These are phyloP conservation scores for Haberlea rhodopensis DNA, from an alignment of 257 asterid genomes.

Conservation along the genomic window DNA sequence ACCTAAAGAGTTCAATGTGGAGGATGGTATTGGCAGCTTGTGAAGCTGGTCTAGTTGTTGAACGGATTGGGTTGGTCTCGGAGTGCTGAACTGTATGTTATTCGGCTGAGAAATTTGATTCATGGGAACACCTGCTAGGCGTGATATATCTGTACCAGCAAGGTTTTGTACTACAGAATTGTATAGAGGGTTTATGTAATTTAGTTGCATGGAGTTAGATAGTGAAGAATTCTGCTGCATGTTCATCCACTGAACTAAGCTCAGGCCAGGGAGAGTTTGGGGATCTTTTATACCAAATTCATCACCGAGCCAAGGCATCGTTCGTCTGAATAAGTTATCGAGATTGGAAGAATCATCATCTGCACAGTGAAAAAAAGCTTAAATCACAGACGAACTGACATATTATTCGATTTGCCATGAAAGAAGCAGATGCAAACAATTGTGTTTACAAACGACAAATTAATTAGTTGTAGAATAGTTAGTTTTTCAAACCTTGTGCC, in stretches of 20 bases:
- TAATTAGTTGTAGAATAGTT: neutral
- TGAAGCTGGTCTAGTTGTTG: constrained; percentile 75
- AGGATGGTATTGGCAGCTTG: constrained; percentile 40
- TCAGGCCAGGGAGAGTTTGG: constrained; percentile 69
- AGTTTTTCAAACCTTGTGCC: neutral
- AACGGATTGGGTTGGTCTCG: constrained; percentile 48
- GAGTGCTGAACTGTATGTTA: constrained; percentile 56
- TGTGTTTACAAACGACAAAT: neutral
- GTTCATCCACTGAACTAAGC: constrained; percentile 98
- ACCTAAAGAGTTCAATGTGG: constrained; percentile 48
- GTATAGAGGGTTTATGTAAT: constrained; percentile 49
- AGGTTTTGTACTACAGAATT: constrained; percentile 57
- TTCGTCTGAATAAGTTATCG: constrained; percentile 68
- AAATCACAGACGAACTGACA: neutral
- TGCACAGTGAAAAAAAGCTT: constrained; percentile 34
- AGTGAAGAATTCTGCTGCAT: constrained; percentile 76
- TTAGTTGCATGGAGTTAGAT: constrained; percentile 57
- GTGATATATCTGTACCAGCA: constrained; percentile 53
- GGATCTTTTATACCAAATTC: constrained; percentile 76
- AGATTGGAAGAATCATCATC: constrained; percentile 83
- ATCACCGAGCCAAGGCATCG: constrained; percentile 89
- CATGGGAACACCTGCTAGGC: constrained; percentile 54
- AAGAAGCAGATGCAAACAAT: neutral
- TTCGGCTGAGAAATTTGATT: constrained; percentile 66
- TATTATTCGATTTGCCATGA: neutral